These are phyloP conservation scores for Tilletia setariae DNA, from an alignment of 1,284 basidiomycete species.

Conservation along the genomic window DNA sequence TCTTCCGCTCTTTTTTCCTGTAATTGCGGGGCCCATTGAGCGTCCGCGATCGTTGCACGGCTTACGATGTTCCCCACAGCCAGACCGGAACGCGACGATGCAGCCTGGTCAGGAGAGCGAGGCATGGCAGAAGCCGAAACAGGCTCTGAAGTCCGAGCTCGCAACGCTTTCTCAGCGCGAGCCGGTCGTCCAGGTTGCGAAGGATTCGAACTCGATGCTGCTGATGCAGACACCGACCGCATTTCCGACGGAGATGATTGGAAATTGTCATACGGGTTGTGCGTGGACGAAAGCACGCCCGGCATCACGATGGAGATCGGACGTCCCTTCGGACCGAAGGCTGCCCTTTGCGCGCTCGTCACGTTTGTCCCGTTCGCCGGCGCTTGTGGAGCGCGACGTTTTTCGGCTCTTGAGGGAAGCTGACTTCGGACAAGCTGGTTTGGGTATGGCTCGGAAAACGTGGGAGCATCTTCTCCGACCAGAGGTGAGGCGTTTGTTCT, in stretches of 20 bases:
- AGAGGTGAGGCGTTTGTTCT: background rate
- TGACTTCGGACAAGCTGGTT: too few relatives aligned
- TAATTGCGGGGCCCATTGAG: conserved; percentile 6
- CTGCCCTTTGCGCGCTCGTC: too few relatives aligned
- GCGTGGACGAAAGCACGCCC: background rate
- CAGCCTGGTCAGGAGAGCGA: too few relatives aligned
- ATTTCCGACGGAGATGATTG: background rate
- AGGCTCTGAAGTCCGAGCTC: too few relatives aligned
- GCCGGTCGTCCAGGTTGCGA: too few relatives aligned
- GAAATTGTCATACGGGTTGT: background rate
- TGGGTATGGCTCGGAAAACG: background rate
- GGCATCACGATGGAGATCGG: background rate
- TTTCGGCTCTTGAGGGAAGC: background rate
- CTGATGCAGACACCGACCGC: background rate
- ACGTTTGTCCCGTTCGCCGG: background rate
- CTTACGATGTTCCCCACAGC: conserved; percentile 1
- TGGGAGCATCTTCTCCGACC: background rate
- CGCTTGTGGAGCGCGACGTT: background rate
- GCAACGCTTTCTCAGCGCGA: too few relatives aligned
- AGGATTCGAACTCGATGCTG: background rate
- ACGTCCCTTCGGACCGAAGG: background rate
- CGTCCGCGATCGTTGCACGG: background rate
- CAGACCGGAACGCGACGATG: background rate
- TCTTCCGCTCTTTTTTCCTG: background rate
- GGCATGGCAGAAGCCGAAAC: too few relatives aligned